Evolutionary conservation across 306 rosid species (phyloP), one percentile per base, ranked within the genome.

Genomic region (Gastrolobium bilobum): DNA sequence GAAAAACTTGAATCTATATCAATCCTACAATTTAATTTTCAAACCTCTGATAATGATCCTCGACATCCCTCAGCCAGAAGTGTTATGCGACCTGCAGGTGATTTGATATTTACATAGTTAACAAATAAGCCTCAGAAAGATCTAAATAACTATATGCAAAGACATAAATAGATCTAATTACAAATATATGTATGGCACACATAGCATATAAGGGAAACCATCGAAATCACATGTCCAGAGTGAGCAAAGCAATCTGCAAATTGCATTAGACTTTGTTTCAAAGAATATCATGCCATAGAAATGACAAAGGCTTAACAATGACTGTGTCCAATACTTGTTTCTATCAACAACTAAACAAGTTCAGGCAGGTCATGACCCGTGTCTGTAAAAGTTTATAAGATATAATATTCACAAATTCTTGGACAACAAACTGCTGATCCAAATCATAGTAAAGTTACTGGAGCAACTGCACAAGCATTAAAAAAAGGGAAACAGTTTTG

Each of bases 51-150:
- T 79, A 94, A 50, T 31, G 97, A 94, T 81, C 99, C 99, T 64
- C 97, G 91, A 77, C 99, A 94, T 50, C 99, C 99, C 91, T 94
- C 99, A 42, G 97, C 90, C 67, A 94, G 48, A 85, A 94, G 99
- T 37, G 88, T 92, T 43, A 91, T 39, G 42, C 80, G 86, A 65
- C 99, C 99, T 94, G 75, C 77, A 86, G 38, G 70, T 63, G 68
- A 69, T 73, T 85, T 13, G 75, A 77, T 44, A 68, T 5, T 61
- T 37, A 62, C 31, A 72, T 35, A 79, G 30, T 51, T 57, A 72
- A 54, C 60, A 29, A 78, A 71, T 50, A 56, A 68, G 43, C 64
- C 71, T 31, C 11, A 57, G 31, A 64, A 66, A 68, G 66, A 80
- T 44, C 13, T 40, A 81, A 72, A 39, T 11, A 47, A 78, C 44